phyloP scores from a whole-genome alignment of 495 filamentous ascomycete genomes.

The Aspergillus bertholletiae region DNA sequence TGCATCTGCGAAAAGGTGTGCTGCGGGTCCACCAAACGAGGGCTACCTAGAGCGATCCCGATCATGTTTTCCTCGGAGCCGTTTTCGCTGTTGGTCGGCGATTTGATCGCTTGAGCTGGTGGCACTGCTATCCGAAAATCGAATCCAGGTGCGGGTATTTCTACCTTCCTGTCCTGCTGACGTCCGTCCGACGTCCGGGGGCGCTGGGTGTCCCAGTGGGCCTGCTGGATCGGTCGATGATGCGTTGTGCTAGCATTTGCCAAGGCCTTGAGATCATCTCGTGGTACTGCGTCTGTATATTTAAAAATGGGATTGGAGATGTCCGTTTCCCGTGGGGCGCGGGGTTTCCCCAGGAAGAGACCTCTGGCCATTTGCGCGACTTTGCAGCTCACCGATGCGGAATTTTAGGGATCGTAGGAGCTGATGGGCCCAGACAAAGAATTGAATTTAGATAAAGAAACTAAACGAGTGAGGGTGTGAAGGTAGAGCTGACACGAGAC shows the following conservation, averaged over 20 bases:
- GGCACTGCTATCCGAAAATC: constrained; percentile 36
- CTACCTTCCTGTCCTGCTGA: constrained; percentile 13
- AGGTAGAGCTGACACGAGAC: constrained; percentile 6
- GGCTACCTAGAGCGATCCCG: constrained; percentile 54
- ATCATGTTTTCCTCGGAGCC: constrained; percentile 36
- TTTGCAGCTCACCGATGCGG: not conserved
- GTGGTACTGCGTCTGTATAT: constrained; percentile 31
- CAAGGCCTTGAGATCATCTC: constrained; percentile 27
- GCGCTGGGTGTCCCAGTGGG: constrained; percentile 21
- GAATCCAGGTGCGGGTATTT: constrained; percentile 23
- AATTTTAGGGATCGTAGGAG: not conserved
- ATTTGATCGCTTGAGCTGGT: constrained; percentile 22
- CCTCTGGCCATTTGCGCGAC: constrained; percentile 23
- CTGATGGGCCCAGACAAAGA: too few relatives aligned
- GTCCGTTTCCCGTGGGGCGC: constrained; percentile 18
- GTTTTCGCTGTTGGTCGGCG: constrained; percentile 5
- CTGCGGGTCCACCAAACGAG: constrained; percentile 31
- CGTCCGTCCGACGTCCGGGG: constrained; percentile 20
- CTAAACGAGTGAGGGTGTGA: constrained; percentile 6
- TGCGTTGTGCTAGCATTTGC: constrained; percentile 1
- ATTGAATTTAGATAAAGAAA: constrained; percentile 7
- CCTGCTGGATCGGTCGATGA: constrained; percentile 9
- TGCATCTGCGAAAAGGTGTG: constrained; percentile 19
- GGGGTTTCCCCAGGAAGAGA: constrained; percentile 28
- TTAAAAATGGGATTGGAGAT: constrained; percentile 35